Percentiles rank a stretch among this genome's conserved stretches.
These are phyloP conservation scores for Coemansia sp. DNA, from an alignment of 192 early-diverging fungal genomes.

Conservation along the genomic window DNA sequence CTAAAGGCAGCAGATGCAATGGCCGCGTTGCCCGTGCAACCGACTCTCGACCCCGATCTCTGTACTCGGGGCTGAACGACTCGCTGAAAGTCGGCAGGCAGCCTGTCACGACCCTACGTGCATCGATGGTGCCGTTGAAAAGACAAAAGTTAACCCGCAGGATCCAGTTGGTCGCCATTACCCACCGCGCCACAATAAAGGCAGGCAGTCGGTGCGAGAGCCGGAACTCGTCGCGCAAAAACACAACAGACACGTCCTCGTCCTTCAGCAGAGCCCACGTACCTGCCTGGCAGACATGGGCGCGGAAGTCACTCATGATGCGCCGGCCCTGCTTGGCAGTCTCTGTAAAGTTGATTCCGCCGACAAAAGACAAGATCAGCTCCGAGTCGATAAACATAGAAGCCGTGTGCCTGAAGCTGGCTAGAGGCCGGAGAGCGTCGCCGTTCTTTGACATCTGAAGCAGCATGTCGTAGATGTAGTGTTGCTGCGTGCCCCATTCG, in stretches of 20 bases:
- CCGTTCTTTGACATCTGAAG: constrained; percentile 19
- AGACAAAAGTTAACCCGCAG: constrained; percentile 39
- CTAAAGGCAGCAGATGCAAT: constrained; percentile 44
- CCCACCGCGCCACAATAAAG: constrained; percentile 39
- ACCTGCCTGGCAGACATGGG: constrained; percentile 35
- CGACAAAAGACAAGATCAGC: constrained; percentile 31
- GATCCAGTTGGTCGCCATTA: constrained; percentile 46
- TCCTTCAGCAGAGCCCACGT: constrained; percentile 48
- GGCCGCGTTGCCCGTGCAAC: constrained; percentile 42
- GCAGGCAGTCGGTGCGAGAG: constrained; percentile 28
- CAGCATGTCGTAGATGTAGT: constrained; percentile 24
- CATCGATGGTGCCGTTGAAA: constrained; percentile 39
- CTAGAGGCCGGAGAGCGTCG: constrained; percentile 12
- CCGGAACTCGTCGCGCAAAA: constrained; percentile 36
- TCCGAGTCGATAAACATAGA: constrained; percentile 47
- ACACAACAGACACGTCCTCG: constrained; percentile 30
- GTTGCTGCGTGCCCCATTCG: constrained; percentile 37
- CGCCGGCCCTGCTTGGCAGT: constrained; percentile 28
- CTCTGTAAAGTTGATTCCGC: constrained; percentile 42
- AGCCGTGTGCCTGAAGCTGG: constrained; percentile 31
- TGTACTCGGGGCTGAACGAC: constrained; percentile 29
- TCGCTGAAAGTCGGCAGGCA: constrained; percentile 34
- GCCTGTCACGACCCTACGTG: constrained; percentile 43
- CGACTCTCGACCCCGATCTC: constrained; percentile 17
- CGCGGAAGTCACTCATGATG: constrained; percentile 42